phyloP scores from a whole-genome alignment of 1,284 basidiomycete genomes.

The Cutaneotrichosporon cavernicola region DNA sequence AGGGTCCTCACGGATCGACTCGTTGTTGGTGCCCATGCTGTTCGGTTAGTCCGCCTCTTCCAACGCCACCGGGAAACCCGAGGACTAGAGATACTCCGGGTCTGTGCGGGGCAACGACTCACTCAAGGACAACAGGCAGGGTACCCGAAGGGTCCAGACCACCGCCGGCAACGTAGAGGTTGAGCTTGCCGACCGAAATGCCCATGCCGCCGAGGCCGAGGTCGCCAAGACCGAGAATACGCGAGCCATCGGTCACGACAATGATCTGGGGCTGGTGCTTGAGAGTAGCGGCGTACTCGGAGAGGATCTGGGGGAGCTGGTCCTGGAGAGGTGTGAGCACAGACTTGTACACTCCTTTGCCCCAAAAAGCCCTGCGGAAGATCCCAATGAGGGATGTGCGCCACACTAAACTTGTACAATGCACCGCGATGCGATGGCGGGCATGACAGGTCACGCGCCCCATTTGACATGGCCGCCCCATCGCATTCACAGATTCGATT shows the following conservation, averaged over 20 bases:
- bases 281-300: constrained; percentile 56
- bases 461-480: background rate
- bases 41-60: constrained; percentile 5
- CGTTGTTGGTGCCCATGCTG: constrained; percentile 80
- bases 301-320: constrained; percentile 47
- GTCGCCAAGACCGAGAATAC: constrained; percentile 90
- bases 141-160: constrained; percentile 82
- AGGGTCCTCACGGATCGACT: constrained; percentile 77
- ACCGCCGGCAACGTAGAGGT: constrained; percentile 78
- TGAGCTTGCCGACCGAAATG: constrained; percentile 89
- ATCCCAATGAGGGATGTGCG: constrained; percentile 1
- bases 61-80: background rate
- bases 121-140: constrained; percentile 70
- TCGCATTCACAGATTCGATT: background rate
- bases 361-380: background rate
- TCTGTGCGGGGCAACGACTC: constrained; percentile 22
- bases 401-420: background rate
- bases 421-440: background rate
- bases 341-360: background rate
- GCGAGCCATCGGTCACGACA: constrained; percentile 87
- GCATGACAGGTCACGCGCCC: background rate
- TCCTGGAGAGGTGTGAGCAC: constrained; percentile 57
- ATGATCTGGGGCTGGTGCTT: constrained; percentile 72
- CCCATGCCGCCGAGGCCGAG: constrained; percentile 71
- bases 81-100: constrained; percentile 26